These are phyloP conservation scores for Trichodelitschia bisporula DNA, from an alignment of 495 filamentous ascomycete genomes.

Conservation along the genomic window DNA sequence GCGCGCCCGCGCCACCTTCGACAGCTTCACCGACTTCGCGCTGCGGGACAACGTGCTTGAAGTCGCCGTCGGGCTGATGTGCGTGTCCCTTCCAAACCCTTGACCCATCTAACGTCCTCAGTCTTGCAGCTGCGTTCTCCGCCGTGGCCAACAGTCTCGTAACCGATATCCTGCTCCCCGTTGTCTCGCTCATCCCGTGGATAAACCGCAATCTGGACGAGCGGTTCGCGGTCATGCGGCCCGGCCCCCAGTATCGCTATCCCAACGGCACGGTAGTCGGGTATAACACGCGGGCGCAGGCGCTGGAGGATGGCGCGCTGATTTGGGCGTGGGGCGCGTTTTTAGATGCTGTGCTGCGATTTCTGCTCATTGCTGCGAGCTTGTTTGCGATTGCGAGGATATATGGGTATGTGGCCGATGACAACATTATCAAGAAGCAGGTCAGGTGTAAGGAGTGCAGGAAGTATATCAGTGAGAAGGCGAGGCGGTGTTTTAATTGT, in stretches of 20 bases:
- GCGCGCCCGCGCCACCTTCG: conserved; percentile 18
- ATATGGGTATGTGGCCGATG: conserved; percentile 33
- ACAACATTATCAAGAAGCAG: conserved; percentile 45
- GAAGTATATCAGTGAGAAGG: conserved; percentile 40
- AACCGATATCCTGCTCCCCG: conserved; percentile 41
- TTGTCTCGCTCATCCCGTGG: conserved; percentile 42
- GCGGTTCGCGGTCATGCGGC: conserved; percentile 42
- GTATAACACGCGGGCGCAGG: conserved; percentile 46
- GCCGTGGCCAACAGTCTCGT: conserved; percentile 48
- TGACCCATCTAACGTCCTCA: conserved; percentile 9
- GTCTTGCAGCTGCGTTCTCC: conserved; percentile 48
- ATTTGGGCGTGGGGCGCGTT: conserved; percentile 24
- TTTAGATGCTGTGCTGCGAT: conserved; percentile 38
- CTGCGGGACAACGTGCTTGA: conserved; percentile 52
- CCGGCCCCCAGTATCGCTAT: conserved; percentile 30
- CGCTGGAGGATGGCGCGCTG: conserved; percentile 33
- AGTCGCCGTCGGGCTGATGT: conserved; percentile 56
- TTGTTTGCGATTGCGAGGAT: conserved; percentile 40
- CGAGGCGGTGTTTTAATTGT: conserved; percentile 42
- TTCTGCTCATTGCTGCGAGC: conserved; percentile 36
- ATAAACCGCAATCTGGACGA: conserved; percentile 47
- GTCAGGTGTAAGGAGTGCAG: conserved; percentile 49
- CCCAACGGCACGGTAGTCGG: conserved; percentile 9
- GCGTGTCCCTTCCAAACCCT: conserved; percentile 4
- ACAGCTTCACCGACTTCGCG: conserved; percentile 44